Evolutionary conservation across 306 rosid genomes (phyloP).

Genomic region (Myrica gale): DNA sequence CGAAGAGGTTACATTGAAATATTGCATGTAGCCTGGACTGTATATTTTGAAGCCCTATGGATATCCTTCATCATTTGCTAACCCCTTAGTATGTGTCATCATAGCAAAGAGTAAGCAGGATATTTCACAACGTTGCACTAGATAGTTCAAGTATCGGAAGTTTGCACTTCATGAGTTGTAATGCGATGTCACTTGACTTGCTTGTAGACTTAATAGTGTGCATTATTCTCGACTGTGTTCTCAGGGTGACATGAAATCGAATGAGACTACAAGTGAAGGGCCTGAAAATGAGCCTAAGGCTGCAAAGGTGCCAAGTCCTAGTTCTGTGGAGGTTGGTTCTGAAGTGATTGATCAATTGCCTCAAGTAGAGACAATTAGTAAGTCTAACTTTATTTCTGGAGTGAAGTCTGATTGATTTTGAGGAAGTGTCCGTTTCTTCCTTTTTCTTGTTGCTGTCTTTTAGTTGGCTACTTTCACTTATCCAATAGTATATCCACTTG

Average conservation of each 20-base stretch:
- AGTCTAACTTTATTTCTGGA: conserved; percentile 30
- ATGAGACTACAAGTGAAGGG: conserved; percentile 52
- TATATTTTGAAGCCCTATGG: background rate
- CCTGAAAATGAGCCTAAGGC: conserved; percentile 49
- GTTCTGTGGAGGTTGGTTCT: conserved; percentile 42
- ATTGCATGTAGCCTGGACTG: background rate
- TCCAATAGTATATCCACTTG: background rate
- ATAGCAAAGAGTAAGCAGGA: background rate
- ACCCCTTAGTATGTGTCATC: background rate
- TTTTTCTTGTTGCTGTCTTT: background rate
- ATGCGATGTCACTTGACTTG: conserved; percentile 29
- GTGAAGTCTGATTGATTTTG: conserved; percentile 23
- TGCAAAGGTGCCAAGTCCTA: conserved; percentile 42
- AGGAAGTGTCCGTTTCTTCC: background rate
- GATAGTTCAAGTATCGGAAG: conserved; percentile 1
- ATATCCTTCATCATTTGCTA: conserved; percentile 1
- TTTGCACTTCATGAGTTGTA: conserved; percentile 3
- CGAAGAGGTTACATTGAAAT: background rate
- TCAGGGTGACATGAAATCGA: conserved; percentile 63
- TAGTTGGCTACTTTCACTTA: background rate
- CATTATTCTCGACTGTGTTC: conserved; percentile 28
- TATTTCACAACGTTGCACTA: conserved; percentile 2
- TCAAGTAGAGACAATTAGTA: conserved; percentile 61
- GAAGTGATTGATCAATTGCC: conserved; percentile 65
- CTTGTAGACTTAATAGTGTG: conserved; percentile 26